phyloP scores from a whole-genome alignment of 352 stramenopile species.

The Phytophthora sansomeana region DNA sequence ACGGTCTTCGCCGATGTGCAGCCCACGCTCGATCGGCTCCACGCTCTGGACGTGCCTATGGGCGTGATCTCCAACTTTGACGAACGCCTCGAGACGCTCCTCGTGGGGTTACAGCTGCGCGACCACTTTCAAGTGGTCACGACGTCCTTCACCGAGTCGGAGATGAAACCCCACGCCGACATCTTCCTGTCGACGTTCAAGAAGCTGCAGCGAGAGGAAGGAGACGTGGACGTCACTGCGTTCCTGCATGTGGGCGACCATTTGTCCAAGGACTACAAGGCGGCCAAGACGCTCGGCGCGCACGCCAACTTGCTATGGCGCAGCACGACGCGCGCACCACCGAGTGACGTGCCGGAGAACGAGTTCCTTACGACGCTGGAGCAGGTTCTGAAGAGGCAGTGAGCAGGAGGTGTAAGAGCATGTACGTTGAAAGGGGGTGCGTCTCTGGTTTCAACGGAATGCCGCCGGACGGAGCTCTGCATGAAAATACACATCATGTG shows the following conservation, averaged over 20 bases:
- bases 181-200: constrained; percentile 73
- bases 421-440: not conserved
- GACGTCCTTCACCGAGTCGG: constrained; percentile 60
- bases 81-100: constrained; percentile 61
- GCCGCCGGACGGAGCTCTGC: not conserved
- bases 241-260: constrained; percentile 80
- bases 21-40: constrained; percentile 50
- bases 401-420: not conserved
- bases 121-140: constrained; percentile 64
- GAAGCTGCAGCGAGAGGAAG: constrained; percentile 19
- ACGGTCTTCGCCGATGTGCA: constrained; percentile 63
- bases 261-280: constrained; percentile 56
- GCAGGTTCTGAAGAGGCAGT: constrained; percentile 17
- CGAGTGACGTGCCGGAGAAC: constrained; percentile 1
- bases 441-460: constrained; percentile 3
- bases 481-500: not conserved
- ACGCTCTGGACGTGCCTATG: constrained; percentile 34
- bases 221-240: constrained; percentile 6
- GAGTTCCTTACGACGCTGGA: constrained; percentile 50
- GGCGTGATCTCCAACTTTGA: constrained; percentile 87
- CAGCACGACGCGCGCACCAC: not conserved
- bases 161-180: constrained; percentile 57
- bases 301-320: constrained; percentile 56
- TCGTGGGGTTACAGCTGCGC: constrained; percentile 51
- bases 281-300: constrained; percentile 45